These are phyloP conservation scores for Calonectria leucothoes DNA, from an alignment of 2,329 filamentous ascomycete genomes.

Conservation along the genomic window DNA sequence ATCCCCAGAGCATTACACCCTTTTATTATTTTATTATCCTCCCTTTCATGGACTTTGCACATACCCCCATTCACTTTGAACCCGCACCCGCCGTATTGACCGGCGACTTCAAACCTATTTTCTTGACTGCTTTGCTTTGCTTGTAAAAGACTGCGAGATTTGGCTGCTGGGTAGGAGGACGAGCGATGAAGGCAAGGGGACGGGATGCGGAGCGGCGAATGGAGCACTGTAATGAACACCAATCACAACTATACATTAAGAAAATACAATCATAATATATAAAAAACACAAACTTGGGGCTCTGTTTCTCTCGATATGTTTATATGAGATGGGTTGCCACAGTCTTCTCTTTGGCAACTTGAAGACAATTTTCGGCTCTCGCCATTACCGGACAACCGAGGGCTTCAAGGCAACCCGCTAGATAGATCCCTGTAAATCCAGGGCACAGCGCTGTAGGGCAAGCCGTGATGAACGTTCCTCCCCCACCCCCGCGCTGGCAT, in stretches of 20 bases:
- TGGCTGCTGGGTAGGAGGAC: conserved; percentile 1
- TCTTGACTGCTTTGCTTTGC: conserved; percentile 24
- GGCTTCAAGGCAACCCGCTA: not conserved
- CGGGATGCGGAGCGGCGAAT: conserved; percentile 25
- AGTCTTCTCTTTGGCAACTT: not conserved
- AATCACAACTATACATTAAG: conserved; percentile 12
- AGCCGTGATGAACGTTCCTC: not conserved
- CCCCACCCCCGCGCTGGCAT: conserved; percentile 4
- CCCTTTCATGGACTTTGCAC: conserved; percentile 31
- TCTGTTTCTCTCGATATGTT: not conserved
- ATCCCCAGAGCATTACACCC: conserved; percentile 17
- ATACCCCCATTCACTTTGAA: conserved; percentile 32
- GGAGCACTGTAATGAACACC: conserved; percentile 30
- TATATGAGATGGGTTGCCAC: not conserved
- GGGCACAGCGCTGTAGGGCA: not conserved
- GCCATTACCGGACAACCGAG: conserved; percentile 2
- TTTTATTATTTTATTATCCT: conserved; percentile 23
- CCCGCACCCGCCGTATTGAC: conserved; percentile 22
- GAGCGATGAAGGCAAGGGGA: conserved; percentile 5
- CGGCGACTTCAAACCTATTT: conserved; percentile 23
- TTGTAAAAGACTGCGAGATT: conserved; percentile 27
- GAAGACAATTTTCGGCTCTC: not conserved
- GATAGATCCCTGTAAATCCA: not conserved
- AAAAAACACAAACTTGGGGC: not conserved
- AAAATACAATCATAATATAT: conserved; percentile 16